phyloP scores from a whole-genome alignment of 2,329 filamentous ascomycete species.

The Monilinia vaccinii-corymbosi region DNA sequence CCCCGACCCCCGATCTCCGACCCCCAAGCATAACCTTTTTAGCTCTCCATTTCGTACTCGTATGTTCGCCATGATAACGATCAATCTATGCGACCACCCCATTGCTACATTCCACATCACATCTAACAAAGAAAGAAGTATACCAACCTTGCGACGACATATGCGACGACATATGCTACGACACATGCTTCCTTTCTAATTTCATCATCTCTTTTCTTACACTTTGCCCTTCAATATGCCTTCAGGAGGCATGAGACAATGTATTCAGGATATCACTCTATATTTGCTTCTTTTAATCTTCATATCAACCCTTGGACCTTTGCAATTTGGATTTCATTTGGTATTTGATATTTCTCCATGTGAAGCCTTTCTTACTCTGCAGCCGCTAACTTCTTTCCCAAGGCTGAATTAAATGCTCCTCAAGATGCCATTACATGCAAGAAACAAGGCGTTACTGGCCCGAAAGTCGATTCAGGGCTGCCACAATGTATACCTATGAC shows the following conservation, averaged over 20 bases:
- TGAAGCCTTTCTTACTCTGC: slow-evolving; percentile 1
- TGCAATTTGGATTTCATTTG: slow-evolving; percentile 92
- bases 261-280: slow-evolving; percentile 44
- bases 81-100: too few species aligned
- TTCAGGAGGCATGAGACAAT: slow-evolving; percentile 26
- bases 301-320: slow-evolving; percentile 72
- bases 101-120: too few species aligned
- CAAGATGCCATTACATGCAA: slow-evolving; percentile 88
- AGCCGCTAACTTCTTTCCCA: slow-evolving; percentile 9
- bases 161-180: too few species aligned
- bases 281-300: slow-evolving; percentile 72
- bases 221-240: slow-evolving; percentile 18
- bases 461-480: slow-evolving; percentile 33
- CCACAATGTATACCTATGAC: slow-evolving; percentile 85
- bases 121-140: background rate
- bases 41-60: too few species aligned
- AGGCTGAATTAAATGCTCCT: slow-evolving; percentile 93
- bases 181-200: background rate
- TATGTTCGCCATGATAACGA: too few species aligned
- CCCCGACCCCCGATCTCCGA: too few species aligned
- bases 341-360: slow-evolving; percentile 38
- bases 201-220: background rate
- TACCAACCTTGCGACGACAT: background rate
- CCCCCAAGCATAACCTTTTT: too few species aligned
- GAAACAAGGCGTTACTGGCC: slow-evolving; percentile 41